Evolutionary conservation across 2,329 filamentous ascomycete species (phyloP), one percentile per base, ranked within the genome.

Genomic region (Dothiorella sarmentorum): DNA sequence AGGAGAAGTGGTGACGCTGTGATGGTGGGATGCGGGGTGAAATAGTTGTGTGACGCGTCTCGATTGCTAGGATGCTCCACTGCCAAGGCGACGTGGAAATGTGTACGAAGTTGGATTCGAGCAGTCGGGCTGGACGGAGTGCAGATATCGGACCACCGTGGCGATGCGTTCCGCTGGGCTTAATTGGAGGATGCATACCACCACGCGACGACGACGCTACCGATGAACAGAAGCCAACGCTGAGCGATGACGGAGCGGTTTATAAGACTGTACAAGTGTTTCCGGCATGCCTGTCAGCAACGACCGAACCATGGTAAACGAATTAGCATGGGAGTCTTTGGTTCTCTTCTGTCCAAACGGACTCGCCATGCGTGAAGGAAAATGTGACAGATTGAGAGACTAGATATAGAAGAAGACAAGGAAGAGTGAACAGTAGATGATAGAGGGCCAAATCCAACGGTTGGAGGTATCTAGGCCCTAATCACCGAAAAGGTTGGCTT

Each of bases 241-340:
- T 60, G 58, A 51, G 35, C 51, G 33, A 56, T 44, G 51, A 55
- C 38, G n/a, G 61, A 52, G 37, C 38, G 37, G 43, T 53, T 74
- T 72, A 75, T 69, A 75, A 70, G 63, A 75, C 71, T 60, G 68
- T 70, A 62, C 73, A 75, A 10, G 70, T 69, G 62, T 71, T 73
- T 63, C 64, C 69, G 63, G 72, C 69, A 61, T 72, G 72, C 72
- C 72, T 75, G 65, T 63, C 62, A 65, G 62, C 61, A 52, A 44
- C 18, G 47, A 56, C 44, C 43, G 26, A 49, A 42, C 43, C 37
- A 52, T 47, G 43, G 47, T 18, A 22, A 24, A 58, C 43, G 24
- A 29, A 58, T 58, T 58, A 58, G 55, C 55, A 38, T 49, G 42
- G n/a, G 17, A 31, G 55, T 40, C 43, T 56, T 56, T 58, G 55